phyloP scores from a whole-genome alignment of 2,329 filamentous ascomycete genomes.

The Shiraia sp. region DNA sequence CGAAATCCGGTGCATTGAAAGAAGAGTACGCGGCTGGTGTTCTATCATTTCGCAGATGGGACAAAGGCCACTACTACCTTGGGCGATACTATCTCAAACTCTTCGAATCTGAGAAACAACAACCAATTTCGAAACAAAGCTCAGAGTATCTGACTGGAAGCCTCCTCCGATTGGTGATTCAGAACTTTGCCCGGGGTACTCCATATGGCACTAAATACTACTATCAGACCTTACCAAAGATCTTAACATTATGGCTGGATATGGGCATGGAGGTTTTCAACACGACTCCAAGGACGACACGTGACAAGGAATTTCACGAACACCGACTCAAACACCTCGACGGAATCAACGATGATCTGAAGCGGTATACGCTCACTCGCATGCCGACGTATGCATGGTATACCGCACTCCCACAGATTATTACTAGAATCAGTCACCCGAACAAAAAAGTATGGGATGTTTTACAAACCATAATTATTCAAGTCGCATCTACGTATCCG shows the following conservation, averaged over 20 bases:
- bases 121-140: conserved; percentile 73
- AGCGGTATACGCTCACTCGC: conserved; percentile 71
- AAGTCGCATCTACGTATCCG: conserved; percentile 84
- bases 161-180: conserved; percentile 83
- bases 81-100: conserved; percentile 98
- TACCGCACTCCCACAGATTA: conserved; percentile 84
- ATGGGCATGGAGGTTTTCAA: conserved; percentile 72
- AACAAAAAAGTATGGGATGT: conserved; percentile 76
- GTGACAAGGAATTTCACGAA: conserved; percentile 37
- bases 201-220: conserved; percentile 92
- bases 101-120: conserved; percentile 81
- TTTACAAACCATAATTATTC: conserved; percentile 78
- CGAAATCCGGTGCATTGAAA: conserved; percentile 78
- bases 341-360: conserved; percentile 66
- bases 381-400: conserved; percentile 80
- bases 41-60: conserved; percentile 73
- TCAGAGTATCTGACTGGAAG: conserved; percentile 70
- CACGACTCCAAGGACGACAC: conserved; percentile 19
- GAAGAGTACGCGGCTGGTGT: conserved; percentile 74
- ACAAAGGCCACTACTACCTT: conserved; percentile 96
- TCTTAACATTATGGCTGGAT: conserved; percentile 93
- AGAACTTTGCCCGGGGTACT: conserved; percentile 88
- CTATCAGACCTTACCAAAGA: conserved; percentile 88
- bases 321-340: conserved; percentile 34
- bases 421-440: conserved; percentile 91